phyloP scores from a whole-genome alignment of 2,329 filamentous ascomycete genomes.

The Colletotrichum paranaense region DNA sequence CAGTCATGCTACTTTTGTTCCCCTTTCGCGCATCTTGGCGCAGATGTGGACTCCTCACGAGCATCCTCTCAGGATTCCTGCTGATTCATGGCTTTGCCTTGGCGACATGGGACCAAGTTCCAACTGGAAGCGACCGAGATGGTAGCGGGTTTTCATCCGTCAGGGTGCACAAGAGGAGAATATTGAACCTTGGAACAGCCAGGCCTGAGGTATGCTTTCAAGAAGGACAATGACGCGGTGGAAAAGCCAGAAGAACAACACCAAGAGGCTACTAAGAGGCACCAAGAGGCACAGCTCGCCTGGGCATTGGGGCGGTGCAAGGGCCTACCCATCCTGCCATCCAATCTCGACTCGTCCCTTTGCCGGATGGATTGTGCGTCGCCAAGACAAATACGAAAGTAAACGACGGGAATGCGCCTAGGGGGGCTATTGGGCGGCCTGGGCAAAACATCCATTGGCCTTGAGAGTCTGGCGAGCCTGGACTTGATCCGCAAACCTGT shows the following conservation, averaged over 20 bases:
- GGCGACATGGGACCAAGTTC: neutral
- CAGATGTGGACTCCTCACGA: neutral
- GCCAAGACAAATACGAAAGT: conserved; percentile 29
- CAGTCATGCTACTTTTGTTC: conserved; percentile 23
- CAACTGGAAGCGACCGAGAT: neutral
- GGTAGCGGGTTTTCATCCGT: too few relatives aligned
- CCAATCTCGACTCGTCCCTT: conserved; percentile 22
- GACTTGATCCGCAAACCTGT: conserved; percentile 15
- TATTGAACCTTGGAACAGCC: too few relatives aligned
- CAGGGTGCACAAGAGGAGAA: too few relatives aligned
- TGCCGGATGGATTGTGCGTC: neutral
- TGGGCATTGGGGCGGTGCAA: conserved; percentile 35
- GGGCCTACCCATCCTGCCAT: conserved; percentile 8
- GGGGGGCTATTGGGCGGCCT: conserved; percentile 13
- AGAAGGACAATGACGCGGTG: conserved; percentile 27
- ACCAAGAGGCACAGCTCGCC: conserved; percentile 23
- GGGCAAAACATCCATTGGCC: conserved; percentile 26
- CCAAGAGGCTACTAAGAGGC: neutral
- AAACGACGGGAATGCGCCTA: conserved; percentile 19
- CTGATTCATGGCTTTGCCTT: neutral
- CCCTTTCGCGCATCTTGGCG: conserved; percentile 13
- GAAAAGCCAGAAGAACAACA: neutral
- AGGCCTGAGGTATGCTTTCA: conserved; percentile 1
- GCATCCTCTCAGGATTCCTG: neutral
- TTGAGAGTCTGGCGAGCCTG: conserved; percentile 28